Conservation (phyloP, 257 asterid species). For the Ilex aquifolium region DNA sequence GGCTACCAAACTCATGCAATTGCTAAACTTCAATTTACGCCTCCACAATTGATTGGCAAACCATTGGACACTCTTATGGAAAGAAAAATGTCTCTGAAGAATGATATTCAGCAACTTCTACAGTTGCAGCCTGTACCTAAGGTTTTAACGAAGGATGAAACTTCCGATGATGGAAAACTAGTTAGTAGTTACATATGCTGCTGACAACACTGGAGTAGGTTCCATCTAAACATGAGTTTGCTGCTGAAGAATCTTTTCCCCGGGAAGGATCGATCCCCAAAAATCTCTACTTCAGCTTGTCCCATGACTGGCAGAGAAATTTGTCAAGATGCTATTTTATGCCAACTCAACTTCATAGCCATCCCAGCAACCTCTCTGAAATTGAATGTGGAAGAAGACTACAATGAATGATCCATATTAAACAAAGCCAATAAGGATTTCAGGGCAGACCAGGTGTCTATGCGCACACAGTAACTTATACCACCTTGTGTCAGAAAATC, state of each 20-base stretch:
- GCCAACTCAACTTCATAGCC: too few species aligned
- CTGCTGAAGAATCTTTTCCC: slow-evolving; percentile 18
- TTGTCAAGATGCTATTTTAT: too few species aligned
- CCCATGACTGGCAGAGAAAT: too few species aligned
- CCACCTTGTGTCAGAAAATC: too few species aligned
- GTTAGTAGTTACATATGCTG: slow-evolving; percentile 6
- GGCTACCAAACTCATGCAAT: slow-evolving; percentile 13
- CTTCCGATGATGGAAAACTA: slow-evolving; percentile 10
- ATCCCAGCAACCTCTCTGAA: too few species aligned
- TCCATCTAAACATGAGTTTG: slow-evolving; percentile 33
- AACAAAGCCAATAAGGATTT: too few species aligned
- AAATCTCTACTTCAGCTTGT: too few species aligned
- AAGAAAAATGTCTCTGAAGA: slow-evolving; percentile 17
- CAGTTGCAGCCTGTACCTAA: slow-evolving; percentile 17
- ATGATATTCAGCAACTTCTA: slow-evolving; percentile 5
- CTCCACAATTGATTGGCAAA: slow-evolving; percentile 7
- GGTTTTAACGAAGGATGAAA: slow-evolving; percentile 14
- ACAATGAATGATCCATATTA: too few species aligned
- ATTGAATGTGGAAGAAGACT: too few species aligned
- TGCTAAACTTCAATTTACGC: slow-evolving; percentile 1
- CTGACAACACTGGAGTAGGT: slow-evolving; percentile 10
- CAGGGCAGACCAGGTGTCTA: too few species aligned
- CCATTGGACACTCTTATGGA: slow-evolving; percentile 31
- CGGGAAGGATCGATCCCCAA: too few species aligned
- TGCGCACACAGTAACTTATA: too few species aligned